phyloP scores from a whole-genome alignment of 1,284 basidiomycete genomes.

The Cryptococcus sp. region DNA sequence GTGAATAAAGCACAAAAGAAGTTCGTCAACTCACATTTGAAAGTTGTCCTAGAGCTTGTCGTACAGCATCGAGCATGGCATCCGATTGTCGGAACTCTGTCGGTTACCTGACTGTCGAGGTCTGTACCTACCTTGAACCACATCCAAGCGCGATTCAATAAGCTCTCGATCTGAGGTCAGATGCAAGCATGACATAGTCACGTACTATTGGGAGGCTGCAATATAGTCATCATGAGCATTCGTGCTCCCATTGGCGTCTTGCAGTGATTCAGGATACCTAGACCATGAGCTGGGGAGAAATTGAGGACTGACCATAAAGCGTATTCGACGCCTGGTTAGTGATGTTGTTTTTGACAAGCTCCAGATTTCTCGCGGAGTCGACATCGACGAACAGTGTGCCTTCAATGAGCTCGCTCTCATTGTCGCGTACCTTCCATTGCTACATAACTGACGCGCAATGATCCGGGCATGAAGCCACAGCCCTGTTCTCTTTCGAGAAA shows the following conservation, averaged over 20 bases:
- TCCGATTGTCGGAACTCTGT: not conserved
- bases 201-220: constrained; percentile 74
- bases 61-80: not conserved
- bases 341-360: constrained; percentile 72
- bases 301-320: constrained; percentile 61
- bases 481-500: constrained; percentile 65
- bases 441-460: constrained; percentile 72
- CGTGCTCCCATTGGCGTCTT: constrained; percentile 82
- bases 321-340: constrained; percentile 62
- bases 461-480: constrained; percentile 63
- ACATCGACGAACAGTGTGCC: constrained; percentile 91
- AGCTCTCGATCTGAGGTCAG: constrained; percentile 55
- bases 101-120: not conserved
- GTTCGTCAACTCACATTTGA: not conserved
- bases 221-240: constrained; percentile 70
- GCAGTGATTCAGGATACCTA: constrained; percentile 67
- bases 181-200: constrained; percentile 6
- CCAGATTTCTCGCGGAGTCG: constrained; percentile 78
- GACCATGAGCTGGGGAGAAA: constrained; percentile 18
- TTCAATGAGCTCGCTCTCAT: too few relatives aligned
- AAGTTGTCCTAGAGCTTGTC: not conserved
- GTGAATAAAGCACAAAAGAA: too few relatives aligned
- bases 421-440: constrained; percentile 65
- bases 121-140: constrained; percentile 63
- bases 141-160: constrained; percentile 75